Conservation (phyloP, 148 eudicot genomes). For the Amaranthus cruentus region DNA sequence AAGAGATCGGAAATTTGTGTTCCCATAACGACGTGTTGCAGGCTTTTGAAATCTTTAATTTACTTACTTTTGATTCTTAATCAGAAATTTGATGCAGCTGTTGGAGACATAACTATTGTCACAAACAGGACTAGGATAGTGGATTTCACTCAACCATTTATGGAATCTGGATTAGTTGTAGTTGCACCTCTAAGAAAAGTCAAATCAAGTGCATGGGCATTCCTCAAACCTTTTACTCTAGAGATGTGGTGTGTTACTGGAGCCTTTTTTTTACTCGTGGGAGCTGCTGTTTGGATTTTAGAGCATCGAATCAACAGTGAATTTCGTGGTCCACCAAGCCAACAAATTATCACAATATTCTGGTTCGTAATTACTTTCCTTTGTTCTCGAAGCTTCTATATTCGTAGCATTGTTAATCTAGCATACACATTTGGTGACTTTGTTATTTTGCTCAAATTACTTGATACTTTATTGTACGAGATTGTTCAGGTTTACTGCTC, state of each 20-base stretch:
- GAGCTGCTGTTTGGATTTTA: conserved; percentile 70
- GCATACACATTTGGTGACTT: neutral
- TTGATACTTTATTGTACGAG: no score
- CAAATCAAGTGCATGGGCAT: conserved; percentile 61
- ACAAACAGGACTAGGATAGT: conserved; percentile 77
- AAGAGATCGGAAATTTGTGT: no score
- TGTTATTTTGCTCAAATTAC: no score
- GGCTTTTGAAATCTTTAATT: neutral
- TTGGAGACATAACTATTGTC: conserved; percentile 66
- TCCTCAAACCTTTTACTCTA: conserved; percentile 63
- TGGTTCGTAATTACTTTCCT: conserved; percentile 39
- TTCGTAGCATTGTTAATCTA: neutral
- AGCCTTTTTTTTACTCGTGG: conserved; percentile 52
- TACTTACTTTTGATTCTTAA: conserved; percentile 1
- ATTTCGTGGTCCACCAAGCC: conserved; percentile 73
- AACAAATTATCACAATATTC: conserved; percentile 58
- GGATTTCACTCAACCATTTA: conserved; percentile 76
- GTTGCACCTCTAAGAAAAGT: conserved; percentile 47
- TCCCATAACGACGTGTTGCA: no score
- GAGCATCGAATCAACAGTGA: conserved; percentile 71
- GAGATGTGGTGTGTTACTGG: conserved; percentile 67
- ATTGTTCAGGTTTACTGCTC: no score
- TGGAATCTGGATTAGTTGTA: conserved; percentile 67
- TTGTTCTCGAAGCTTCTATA: conserved; percentile 1
- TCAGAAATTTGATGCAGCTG: conserved; percentile 81